A percentile compares a stretch with the other conserved stretches of the same genome.
Conservation (phyloP, 1,284 basidiomycete species). For the Peniophora sp. region DNA sequence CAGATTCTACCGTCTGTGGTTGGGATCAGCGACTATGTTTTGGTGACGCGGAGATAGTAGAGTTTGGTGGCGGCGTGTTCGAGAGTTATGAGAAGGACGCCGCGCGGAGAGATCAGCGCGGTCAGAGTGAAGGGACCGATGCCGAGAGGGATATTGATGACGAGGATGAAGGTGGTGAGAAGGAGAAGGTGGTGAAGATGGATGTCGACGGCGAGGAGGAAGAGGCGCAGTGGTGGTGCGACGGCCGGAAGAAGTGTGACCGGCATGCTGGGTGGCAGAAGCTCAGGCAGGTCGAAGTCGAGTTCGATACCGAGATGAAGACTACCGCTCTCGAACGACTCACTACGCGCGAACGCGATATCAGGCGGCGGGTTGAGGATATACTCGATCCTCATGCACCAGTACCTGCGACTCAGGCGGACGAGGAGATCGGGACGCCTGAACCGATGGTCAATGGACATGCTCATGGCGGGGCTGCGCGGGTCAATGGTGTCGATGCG, state of each 20-base stretch:
- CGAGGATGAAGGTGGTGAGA: background rate
- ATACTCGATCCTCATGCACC: slow-evolving; percentile 45
- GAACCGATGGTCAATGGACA: too few species aligned
- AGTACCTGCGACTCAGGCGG: slow-evolving; percentile 11
- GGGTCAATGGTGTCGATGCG: slow-evolving; percentile 34
- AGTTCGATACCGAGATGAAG: slow-evolving; percentile 62
- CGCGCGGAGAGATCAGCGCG: slow-evolving; percentile 12
- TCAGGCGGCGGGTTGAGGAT: slow-evolving; percentile 66
- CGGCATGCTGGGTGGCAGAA: slow-evolving; percentile 79
- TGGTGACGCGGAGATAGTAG: slow-evolving; percentile 66
- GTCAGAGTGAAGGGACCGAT: background rate
- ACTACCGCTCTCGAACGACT: slow-evolving; percentile 54
- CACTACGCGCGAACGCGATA: slow-evolving; percentile 63
- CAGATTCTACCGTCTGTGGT: slow-evolving; percentile 54
- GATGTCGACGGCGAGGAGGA: slow-evolving; percentile 31
- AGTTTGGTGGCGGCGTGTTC: slow-evolving; percentile 53
- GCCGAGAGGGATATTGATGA: slow-evolving; percentile 13
- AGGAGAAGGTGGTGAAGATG: slow-evolving; percentile 26
- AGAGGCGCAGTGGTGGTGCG: slow-evolving; percentile 66
- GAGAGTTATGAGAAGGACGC: slow-evolving; percentile 54
- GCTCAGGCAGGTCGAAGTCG: slow-evolving; percentile 62
- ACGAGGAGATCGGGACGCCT: too few species aligned
- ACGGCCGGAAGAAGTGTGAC: slow-evolving; percentile 65
- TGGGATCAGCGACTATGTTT: slow-evolving; percentile 81
- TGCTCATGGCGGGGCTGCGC: slow-evolving; percentile 26